A percentile compares a stretch with the other conserved stretches of the same genome.
These are phyloP conservation scores for Ganoderma lucidum DNA, from an alignment of 1,284 basidiomycete genomes.

Conservation along the genomic window DNA sequence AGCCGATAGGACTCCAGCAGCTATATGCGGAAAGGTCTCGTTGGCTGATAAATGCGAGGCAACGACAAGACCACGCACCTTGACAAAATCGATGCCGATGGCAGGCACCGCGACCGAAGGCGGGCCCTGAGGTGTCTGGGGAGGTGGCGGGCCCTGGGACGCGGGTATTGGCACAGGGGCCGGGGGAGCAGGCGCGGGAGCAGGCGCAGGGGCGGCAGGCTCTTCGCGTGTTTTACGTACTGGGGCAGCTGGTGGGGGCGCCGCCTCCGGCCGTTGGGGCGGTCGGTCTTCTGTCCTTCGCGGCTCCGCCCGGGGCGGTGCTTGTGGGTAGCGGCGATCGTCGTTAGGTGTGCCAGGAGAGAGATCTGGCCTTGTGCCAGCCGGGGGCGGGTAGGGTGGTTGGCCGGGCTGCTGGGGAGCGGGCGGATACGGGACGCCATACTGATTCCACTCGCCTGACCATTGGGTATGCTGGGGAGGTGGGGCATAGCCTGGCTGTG, in stretches of 20 bases:
- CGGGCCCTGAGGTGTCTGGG: slow-evolving; percentile 32
- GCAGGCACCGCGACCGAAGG: slow-evolving; percentile 19
- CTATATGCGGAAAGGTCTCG: slow-evolving; percentile 35
- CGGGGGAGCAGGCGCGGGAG: slow-evolving; percentile 24
- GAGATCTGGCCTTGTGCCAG: slow-evolving; percentile 41
- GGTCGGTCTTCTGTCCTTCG: slow-evolving; percentile 39
- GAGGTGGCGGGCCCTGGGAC: slow-evolving; percentile 19
- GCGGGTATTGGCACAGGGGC: slow-evolving; percentile 25
- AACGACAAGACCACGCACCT: slow-evolving; percentile 47
- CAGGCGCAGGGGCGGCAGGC: slow-evolving; percentile 33
- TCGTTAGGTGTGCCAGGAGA: slow-evolving; percentile 29
- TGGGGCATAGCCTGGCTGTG: slow-evolving; percentile 44
- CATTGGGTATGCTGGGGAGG: slow-evolving; percentile 44
- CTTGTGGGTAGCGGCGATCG: slow-evolving; percentile 34
- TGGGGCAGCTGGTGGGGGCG: slow-evolving; percentile 21
- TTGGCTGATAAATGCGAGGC: slow-evolving; percentile 4
- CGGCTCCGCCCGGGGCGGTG: slow-evolving; percentile 40
- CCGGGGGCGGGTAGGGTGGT: slow-evolving; percentile 12
- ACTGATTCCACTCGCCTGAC: slow-evolving; percentile 36
- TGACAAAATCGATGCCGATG: slow-evolving; percentile 57
- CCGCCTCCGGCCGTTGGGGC: slow-evolving; percentile 23
- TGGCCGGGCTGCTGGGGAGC: slow-evolving; percentile 37
- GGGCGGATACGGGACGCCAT: slow-evolving; percentile 14
- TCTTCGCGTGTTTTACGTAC: slow-evolving; percentile 39
- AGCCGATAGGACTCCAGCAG: slow-evolving; percentile 55